Conservation (phyloP, 768 basidiomycete species). For the Phanerodontia chrysosporium region DNA sequence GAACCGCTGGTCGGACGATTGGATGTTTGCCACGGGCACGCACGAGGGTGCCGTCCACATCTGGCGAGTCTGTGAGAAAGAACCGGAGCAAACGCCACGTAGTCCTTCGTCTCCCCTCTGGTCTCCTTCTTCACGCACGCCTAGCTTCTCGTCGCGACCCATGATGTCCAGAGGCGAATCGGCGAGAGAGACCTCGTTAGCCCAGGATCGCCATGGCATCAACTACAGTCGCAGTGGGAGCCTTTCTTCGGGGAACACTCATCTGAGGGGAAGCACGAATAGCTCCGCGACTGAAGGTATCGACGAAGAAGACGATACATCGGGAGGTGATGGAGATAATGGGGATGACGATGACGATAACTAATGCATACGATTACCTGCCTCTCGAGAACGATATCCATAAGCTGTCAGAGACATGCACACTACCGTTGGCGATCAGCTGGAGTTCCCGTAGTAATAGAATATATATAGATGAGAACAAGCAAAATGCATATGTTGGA, state of each 20-base stretch:
- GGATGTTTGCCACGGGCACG: constrained; percentile 8
- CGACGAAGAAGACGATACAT: neutral
- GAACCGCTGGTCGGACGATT: constrained; percentile 1
- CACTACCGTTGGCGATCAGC: too few species aligned
- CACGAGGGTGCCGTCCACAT: constrained; percentile 5
- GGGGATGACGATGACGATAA: too few species aligned
- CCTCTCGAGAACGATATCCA: too few species aligned
- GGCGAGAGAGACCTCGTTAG: neutral
- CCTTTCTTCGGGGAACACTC: neutral
- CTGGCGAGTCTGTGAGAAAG: neutral
- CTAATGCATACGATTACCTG: too few species aligned
- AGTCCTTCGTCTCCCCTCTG: neutral
- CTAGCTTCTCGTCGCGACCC: neutral
- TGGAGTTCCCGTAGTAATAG: too few species aligned
- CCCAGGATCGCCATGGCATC: neutral
- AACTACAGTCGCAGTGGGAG: neutral
- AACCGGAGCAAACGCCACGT: neutral
- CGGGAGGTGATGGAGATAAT: neutral
- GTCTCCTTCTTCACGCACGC: neutral
- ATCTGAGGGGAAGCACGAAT: neutral
- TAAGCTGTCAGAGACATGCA: too few species aligned
- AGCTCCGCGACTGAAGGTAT: neutral
- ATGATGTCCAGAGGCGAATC: neutral
- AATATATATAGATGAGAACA: too few species aligned
- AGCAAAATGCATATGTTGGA: neutral